phyloP scores from a whole-genome alignment of 192 early-diverging fungal species.

The Rhizophagus prolifer region DNA sequence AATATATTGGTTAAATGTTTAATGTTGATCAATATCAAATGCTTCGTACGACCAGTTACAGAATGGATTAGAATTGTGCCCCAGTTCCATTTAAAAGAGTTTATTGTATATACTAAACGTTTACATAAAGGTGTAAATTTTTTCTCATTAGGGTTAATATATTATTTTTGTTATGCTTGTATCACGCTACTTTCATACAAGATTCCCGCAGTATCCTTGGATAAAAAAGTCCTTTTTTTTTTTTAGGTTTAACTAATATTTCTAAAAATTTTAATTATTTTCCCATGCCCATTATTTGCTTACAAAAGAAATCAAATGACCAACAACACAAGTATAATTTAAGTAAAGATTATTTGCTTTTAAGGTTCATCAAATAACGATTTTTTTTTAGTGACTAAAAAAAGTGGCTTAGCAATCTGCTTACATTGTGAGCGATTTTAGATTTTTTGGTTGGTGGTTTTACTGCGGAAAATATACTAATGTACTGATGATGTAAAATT shows the following conservation, averaged over 20 bases:
- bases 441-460: too few species aligned
- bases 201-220: too few species aligned
- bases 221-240: too few species aligned
- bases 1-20: background rate
- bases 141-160: background rate
- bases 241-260: too few species aligned
- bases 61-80: background rate
- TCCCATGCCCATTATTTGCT: too few species aligned
- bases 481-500: too few species aligned
- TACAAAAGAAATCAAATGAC: background rate
- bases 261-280: too few species aligned
- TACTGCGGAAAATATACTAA: too few species aligned
- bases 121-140: background rate
- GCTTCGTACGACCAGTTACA: background rate
- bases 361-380: background rate
- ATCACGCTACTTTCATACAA: background rate
- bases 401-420: too few species aligned
- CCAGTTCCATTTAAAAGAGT: background rate
- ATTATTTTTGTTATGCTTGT: background rate
- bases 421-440: too few species aligned
- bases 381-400: background rate
- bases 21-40: background rate
- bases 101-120: background rate
- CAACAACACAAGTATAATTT: background rate
- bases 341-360: background rate